A percentile compares a stretch with the other conserved stretches of the same genome.
Evolutionary conservation across 169 alveolate genomes (phyloP).

Genomic region (Cryptosporidium bovis): DNA sequence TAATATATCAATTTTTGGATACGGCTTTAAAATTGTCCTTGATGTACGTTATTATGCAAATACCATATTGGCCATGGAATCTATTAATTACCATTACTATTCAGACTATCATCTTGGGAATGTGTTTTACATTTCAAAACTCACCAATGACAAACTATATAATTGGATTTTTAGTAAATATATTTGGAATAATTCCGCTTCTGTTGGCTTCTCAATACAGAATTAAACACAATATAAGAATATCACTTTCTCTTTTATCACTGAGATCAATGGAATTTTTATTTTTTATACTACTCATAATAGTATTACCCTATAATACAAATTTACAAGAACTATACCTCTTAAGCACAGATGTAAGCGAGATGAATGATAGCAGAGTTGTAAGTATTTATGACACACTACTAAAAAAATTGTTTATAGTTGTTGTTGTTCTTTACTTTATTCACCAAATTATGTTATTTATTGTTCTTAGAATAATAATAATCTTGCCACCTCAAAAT

Average conservation of each 20-base stretch:
- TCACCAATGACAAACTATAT: constrained; percentile 67
- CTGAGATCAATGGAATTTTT: constrained; percentile 58
- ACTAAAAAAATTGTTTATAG: constrained; percentile 20
- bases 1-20: constrained; percentile 28
- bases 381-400: background rate
- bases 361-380: background rate
- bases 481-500: background rate
- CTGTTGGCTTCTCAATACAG: constrained; percentile 42
- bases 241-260: constrained; percentile 31
- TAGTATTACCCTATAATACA: constrained; percentile 40
- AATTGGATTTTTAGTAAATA: constrained; percentile 39
- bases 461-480: constrained; percentile 10
- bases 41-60: constrained; percentile 19
- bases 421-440: constrained; percentile 21
- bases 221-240: constrained; percentile 32
- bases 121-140: constrained; percentile 52
- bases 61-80: constrained; percentile 72
- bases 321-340: background rate
- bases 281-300: constrained; percentile 8
- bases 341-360: background rate
- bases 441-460: constrained; percentile 40
- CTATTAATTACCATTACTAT: constrained; percentile 14
- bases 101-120: constrained; percentile 29
- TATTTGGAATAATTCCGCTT: constrained; percentile 49
- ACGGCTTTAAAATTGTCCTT: constrained; percentile 13